These are phyloP conservation scores for Mucor piriformis DNA, from an alignment of 371 early-diverging fungal genomes.

Conservation along the genomic window DNA sequence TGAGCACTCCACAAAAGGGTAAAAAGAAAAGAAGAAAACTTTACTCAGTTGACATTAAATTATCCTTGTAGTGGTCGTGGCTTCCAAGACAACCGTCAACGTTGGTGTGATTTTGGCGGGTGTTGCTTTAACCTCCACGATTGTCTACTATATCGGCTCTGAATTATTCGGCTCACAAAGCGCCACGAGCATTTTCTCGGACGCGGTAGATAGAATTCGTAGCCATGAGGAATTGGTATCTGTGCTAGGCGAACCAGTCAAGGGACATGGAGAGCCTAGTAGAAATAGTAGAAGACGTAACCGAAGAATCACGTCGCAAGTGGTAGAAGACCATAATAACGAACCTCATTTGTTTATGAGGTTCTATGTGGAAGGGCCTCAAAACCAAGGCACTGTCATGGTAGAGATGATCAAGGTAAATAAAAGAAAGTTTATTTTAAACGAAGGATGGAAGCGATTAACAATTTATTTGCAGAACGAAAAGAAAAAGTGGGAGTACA, in stretches of 20 bases:
- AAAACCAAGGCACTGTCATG: conserved; percentile 48
- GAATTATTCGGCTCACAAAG: conserved; percentile 51
- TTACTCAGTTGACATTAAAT: neutral
- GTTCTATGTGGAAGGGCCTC: conserved; percentile 54
- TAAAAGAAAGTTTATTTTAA: no score
- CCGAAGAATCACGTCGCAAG: conserved; percentile 43
- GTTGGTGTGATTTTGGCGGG: conserved; percentile 45
- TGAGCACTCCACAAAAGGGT: conserved; percentile 51
- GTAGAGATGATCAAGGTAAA: conserved; percentile 54
- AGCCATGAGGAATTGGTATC: conserved; percentile 29
- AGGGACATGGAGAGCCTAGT: conserved; percentile 52
- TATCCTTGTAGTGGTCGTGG: conserved; percentile 34
- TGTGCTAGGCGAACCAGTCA: conserved; percentile 40
- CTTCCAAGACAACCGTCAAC: conserved; percentile 46
- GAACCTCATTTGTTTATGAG: conserved; percentile 54
- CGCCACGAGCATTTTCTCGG: conserved; percentile 42
- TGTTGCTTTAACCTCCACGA: conserved; percentile 33
- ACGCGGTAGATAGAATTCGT: conserved; percentile 44
- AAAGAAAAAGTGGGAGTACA: conserved; percentile 53
- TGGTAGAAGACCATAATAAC: conserved; percentile 41
- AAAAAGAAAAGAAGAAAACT: neutral
- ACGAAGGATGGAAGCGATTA: neutral
- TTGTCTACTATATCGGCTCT: conserved; percentile 40
- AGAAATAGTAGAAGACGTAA: conserved; percentile 49
- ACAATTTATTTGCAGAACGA: conserved; percentile 21